Base-by-base conservation (phyloP, 2,329 filamentous ascomycete species). In the Apiospora arundinis region DNA sequence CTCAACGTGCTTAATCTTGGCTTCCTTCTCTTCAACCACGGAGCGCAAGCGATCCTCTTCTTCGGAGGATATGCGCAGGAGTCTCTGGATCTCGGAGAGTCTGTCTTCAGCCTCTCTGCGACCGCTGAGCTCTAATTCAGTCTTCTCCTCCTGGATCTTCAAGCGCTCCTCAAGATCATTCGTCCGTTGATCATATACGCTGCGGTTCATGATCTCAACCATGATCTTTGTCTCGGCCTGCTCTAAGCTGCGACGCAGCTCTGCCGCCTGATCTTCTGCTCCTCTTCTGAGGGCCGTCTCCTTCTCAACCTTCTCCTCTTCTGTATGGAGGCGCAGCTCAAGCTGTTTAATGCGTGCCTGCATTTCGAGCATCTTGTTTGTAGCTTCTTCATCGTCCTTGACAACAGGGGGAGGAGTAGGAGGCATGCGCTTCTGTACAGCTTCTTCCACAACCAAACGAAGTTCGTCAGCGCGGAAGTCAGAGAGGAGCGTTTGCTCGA, bases 81-180 rank as follows among this genome's bases (percentile, higher is more conserved):
- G 86, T 70, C 90, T 87, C 80, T 95, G 91, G n/a, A 91, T 86
- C 78, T 95, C 92, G 6, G 91, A 88, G 18, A 94, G 84, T 72
- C 89, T 89, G 77, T 95, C 93, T 79, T 95, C 92, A 0, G 91
- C 91, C 45, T 89, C 86, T 70, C 92, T 88, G 72, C 92, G 89
- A 67, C 83, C 82, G 63, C 87, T 84, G 72, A 92, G 83, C 76
- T 95, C 92, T 69, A 89, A 83, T 73, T 94, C 92, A 1, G 87
- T 88, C 70, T 88, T 87, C 46, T 86, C 85, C 74, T 94, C 91
- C 46, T 92, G 89, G 12, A 88, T 82, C 72, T 88, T 87, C 65
- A 94, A 84, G 78, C 90, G 90, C 65, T 90, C 90, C 78, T 95
- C 92, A 1, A 95, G 85, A 63, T 93, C 92, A 48, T 88, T 83